Evolutionary conservation across 495 filamentous ascomycete genomes (phyloP), one percentile per base, ranked within the genome.

Genomic region (Penicillium arizonense): DNA sequence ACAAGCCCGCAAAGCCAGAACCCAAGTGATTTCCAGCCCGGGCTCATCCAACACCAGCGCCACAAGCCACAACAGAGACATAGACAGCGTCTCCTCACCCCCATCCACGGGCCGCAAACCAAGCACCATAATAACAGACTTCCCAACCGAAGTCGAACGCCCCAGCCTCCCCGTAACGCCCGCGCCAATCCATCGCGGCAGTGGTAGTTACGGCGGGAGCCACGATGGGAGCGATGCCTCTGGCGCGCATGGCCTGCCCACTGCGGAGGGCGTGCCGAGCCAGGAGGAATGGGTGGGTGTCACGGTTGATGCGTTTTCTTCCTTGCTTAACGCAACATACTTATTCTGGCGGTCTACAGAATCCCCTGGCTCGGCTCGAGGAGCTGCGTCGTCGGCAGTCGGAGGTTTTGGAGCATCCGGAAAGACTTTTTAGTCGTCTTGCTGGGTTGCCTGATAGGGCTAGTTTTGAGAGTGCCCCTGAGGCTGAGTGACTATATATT

Each of bases 141-240:
- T 96, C 72, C 91, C 91, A 3, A 87, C 81, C 56, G 89, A 87
- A 65, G 68, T 81, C 53, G 91, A 96, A 67, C 81, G 91, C 14
- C 91, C 91, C 37, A 91, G 88, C 59, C 78, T 96, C n/a, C 90
- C 91, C 14, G 91, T 96, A 23, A 96, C 91, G 11, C 91, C 91
- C 2, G 89, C 89, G 2, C 89, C 91, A 3, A 80, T 89, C 52
- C 76, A 82, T 26, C 72, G 82, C 55, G 70, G 76, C 39, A 73
- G 63, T 33, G 77, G 80, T 53, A 83, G 75, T 73, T 74, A 72
- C 40, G 68, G 74, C 24, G 18, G 1, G 18, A 18, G 18, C 18
- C 18, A 18, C 52, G 76, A 84, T 41, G 77, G 69, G 16, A 68
- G 77, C 41, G 80, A 75, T 6, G 57, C 51, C 47, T 53, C 50